Base-by-base conservation (phyloP, 768 basidiomycete genomes). In the Rickenella mellea region DNA sequence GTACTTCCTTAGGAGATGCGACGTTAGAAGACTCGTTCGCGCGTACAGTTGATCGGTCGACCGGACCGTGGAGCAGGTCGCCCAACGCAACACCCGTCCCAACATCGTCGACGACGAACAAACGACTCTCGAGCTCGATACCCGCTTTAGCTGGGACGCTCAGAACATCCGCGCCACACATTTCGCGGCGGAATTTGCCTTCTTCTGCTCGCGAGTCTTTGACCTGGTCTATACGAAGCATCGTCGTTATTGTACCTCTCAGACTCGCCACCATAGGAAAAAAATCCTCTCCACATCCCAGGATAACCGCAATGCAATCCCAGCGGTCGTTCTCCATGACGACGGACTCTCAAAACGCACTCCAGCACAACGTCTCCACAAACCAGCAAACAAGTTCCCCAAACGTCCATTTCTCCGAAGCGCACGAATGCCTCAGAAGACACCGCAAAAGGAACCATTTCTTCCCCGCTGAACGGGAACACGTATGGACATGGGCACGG, bases 11-110 rank as follows among this genome's bases (percentile, higher is more conserved):
- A n/a, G n/a, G n/a, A n/a, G n/a, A n/a, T n/a, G n/a, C n/a, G n/a
- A n/a, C n/a, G n/a, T n/a, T n/a, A n/a, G n/a, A n/a, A n/a, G n/a
- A n/a, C n/a, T n/a, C n/a, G n/a, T n/a, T n/a, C n/a, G n/a, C n/a
- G n/a, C n/a, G n/a, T n/a, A n/a, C n/a, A n/a, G n/a, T n/a, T n/a
- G n/a, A n/a, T n/a, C n/a, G n/a, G n/a, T n/a, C n/a, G n/a, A n/a
- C n/a, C n/a, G n/a, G n/a, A n/a, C n/a, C n/a, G n/a, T n/a, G n/a
- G n/a, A n/a, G n/a, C n/a, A n/a, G n/a, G n/a, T 72, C 73, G 7
- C 68, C 69, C n/a, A 75, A 74, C 53, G 69, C 69, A 25, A 72
- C 71, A 1, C 70, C 75, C 8, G 55, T 71, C 29, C 71, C 74
- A 11, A 44, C 44, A 10, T 51, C 62, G 14, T 51, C 60, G 19